Evolutionary conservation across 169 alveolate genomes (phyloP), one percentile per base, ranked within the genome.

Genomic region (Plasmodium malariae): DNA sequence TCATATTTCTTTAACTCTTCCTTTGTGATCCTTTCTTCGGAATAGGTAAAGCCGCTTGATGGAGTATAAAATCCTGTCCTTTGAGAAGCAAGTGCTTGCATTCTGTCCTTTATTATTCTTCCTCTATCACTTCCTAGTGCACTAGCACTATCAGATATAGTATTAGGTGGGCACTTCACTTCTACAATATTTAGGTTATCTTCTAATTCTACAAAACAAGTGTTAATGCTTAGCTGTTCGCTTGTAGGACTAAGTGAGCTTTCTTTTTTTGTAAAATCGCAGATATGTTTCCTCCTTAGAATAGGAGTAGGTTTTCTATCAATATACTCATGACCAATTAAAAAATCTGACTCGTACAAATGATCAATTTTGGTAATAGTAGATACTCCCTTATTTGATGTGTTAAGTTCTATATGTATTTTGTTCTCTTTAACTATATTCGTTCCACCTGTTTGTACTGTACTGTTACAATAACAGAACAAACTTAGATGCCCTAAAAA

Each of bases 191-290:
- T 83, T 7, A 83, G 36, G 28, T 83, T 83, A 1, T 83, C 51
- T 59, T 83, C 73, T 30, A 83, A 34, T 6, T 67, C 70, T 55
- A 83, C 21, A 40, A 34, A 67, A 40, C 91, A 83, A 9, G 80
- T 45, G 17, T 83, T n/a, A 12, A 83, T 67, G n/a, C 24, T 40
- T n/a, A 19, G 21, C 3, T 6, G 1, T 7, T 83, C 63, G 0
- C 34, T 34, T 0, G 14, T 24, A 2, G 91, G 91, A 12, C 55
- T 54, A 24, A 76, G 37, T 9, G 89, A 32, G 24, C 51, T 76
- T 11, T 45, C 67, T 67, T 76, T 37, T 51, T 54, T 62, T 2
- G 89, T 76, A 76, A 76, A 76, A 45, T 83, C 91, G 36, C 91
- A 83, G 4, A 83, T 40, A 34, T 67, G 80, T 48, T 65, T 83